These are phyloP conservation scores for Cladophialophora exuberans DNA, from an alignment of 2,329 filamentous ascomycete species.

Conservation along the genomic window DNA sequence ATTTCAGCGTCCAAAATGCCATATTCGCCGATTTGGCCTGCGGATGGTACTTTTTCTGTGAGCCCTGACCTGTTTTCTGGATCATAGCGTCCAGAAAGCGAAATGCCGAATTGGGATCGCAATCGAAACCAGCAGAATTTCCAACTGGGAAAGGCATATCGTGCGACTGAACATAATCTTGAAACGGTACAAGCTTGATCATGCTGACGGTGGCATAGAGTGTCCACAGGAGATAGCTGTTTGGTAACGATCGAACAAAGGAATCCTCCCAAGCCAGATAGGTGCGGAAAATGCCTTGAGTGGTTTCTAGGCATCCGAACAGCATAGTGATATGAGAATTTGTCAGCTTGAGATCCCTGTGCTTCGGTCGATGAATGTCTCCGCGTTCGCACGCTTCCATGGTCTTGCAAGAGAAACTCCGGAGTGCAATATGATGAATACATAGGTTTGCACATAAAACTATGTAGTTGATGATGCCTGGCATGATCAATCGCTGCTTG, in stretches of 20 bases:
- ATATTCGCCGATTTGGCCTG: conserved; percentile 70
- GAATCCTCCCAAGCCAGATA: conserved; percentile 64
- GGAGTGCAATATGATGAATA: conserved; percentile 1
- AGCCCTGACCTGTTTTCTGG: conserved; percentile 66
- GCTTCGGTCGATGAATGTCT: not conserved
- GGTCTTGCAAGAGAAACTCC: conserved; percentile 27
- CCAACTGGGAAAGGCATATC: too few relatives aligned
- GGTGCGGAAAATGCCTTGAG: conserved; percentile 64
- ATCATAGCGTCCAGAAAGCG: conserved; percentile 67
- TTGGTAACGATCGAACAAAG: conserved; percentile 66
- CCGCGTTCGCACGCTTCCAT: not conserved
- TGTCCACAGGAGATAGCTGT: conserved; percentile 71
- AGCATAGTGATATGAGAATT: conserved; percentile 55
- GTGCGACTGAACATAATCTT: conserved; percentile 58
- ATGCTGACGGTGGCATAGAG: conserved; percentile 71
- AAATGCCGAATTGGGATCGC: conserved; percentile 68
- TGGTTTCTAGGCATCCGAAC: conserved; percentile 66
- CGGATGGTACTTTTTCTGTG: conserved; percentile 64
- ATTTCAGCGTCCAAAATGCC: conserved; percentile 68
- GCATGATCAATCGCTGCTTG: too few relatives aligned
- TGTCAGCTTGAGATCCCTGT: not conserved
- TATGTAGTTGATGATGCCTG: not conserved
- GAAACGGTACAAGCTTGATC: conserved; percentile 72
- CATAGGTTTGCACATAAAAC: not conserved
- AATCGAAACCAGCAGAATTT: too few relatives aligned